Base-by-base conservation (phyloP, 805 yeast species). In the Cyberlindnera mrakii region DNA sequence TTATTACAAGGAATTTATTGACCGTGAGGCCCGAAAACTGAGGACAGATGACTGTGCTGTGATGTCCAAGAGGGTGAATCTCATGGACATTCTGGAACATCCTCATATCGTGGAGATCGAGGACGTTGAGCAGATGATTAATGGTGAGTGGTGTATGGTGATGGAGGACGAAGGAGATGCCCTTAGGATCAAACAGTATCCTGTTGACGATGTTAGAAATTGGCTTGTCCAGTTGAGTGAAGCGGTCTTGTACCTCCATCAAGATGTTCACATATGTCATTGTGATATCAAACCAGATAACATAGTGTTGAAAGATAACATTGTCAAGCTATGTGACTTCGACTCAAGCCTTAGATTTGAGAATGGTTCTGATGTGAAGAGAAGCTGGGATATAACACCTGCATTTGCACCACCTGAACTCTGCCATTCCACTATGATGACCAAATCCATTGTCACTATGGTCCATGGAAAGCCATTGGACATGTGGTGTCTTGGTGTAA, bases 371-470 rank as follows among this genome's bases (percentile, higher is more conserved):
- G 25, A 31, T 42, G 6, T 30, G 41, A n/a, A 29, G 14, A 19
- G 30, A 11, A 18, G 46, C 42, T 13, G 23, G 31, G 11, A 25
- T 19, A 7, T 29, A n/a, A 44, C 48, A 10, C 51, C 51, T 14
- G 48, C 48, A 5, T 47, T 47, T 17, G 6, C 47, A 11, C 30
- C 51, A 6, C 51, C 51, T 14, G 51, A 47, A 30, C 33, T 40
- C 9, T 44, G 48, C 20, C 32, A n/a, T 4, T 34, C 32, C 25
- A 17, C 40, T 7, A 31, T 40, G 40, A 25, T 29, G 20, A 34
- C 42, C 10, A 23, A 16, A 6, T 15, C 39, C 19, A 36, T n/a
- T 6, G 27, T 14, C 7, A 31, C 36, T 7, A 13, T 25, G 13
- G 27, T 41, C 2, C 40, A 39, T 16, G 45, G 36, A 10, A 43